Conservation (phyloP, 2,329 filamentous ascomycete species). For the Sphaerulina populicola region DNA sequence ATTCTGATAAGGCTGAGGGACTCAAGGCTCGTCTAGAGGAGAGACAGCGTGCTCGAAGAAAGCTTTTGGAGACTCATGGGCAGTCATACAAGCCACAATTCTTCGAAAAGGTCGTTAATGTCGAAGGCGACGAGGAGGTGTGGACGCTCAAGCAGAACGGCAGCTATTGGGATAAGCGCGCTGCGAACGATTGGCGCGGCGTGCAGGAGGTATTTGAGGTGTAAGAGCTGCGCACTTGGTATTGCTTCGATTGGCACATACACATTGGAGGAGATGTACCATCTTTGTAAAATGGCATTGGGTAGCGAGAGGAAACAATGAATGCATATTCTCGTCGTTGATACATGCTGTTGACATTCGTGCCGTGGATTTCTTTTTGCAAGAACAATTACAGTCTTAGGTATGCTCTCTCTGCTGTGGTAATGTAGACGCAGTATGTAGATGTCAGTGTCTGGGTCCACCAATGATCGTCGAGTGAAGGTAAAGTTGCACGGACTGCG, state of each 20-base stretch:
- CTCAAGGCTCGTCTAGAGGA: constrained; percentile 81
- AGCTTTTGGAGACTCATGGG: constrained; percentile 65
- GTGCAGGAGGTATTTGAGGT: constrained; percentile 48
- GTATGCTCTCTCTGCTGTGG: neutral
- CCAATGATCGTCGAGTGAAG: neutral
- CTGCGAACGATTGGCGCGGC: constrained; percentile 56
- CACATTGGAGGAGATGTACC: constrained; percentile 4
- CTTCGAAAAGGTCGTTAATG: constrained; percentile 61
- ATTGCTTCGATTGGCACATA: neutral
- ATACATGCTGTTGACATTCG: neutral
- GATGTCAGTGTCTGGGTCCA: neutral
- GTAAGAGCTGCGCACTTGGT: constrained; percentile 13
- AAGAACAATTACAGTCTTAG: neutral
- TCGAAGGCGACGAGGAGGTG: constrained; percentile 38
- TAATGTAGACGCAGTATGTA: neutral
- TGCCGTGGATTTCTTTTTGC: neutral
- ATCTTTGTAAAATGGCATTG: neutral
- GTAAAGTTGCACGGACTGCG: neutral
- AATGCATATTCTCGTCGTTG: neutral
- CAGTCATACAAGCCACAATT: constrained; percentile 68
- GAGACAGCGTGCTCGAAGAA: constrained; percentile 65
- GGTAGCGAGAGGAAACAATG: neutral
- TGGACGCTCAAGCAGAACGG: constrained; percentile 66
- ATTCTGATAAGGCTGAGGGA: constrained; percentile 73
- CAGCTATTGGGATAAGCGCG: constrained; percentile 86